Conservation (phyloP, 1,284 basidiomycete species). For the Volvariella volvacea region DNA sequence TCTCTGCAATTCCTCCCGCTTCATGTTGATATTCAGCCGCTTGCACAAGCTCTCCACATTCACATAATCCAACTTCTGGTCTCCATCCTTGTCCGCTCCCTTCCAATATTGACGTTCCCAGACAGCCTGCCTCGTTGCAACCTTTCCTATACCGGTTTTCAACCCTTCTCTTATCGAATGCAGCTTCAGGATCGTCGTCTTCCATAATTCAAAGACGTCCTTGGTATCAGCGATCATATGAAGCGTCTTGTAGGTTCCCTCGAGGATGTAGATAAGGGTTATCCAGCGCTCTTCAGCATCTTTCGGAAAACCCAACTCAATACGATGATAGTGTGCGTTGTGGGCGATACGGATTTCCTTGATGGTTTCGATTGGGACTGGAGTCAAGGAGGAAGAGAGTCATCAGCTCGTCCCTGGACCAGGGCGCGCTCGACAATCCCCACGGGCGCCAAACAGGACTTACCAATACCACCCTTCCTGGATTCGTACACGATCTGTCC, state of each 20-base stretch:
- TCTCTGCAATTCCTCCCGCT: slow-evolving; percentile 51
- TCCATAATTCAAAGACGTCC: slow-evolving; percentile 67
- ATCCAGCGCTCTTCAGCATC: slow-evolving; percentile 68
- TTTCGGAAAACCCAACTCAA: slow-evolving; percentile 63
- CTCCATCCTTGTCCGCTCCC: slow-evolving; percentile 53
- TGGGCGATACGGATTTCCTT: slow-evolving; percentile 83
- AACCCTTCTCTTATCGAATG: slow-evolving; percentile 58
- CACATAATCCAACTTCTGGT: slow-evolving; percentile 63
- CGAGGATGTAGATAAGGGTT: slow-evolving; percentile 72
- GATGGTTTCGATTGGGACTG: slow-evolving; percentile 87
- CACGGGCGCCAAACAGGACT: no score
- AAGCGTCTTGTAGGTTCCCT: slow-evolving; percentile 84
- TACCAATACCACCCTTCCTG: neutral
- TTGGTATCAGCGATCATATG: slow-evolving; percentile 79
- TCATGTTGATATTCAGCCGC: slow-evolving; percentile 68
- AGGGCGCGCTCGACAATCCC: no score
- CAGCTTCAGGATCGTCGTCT: slow-evolving; percentile 52
- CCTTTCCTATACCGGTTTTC: slow-evolving; percentile 61
- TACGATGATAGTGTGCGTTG: slow-evolving; percentile 73
- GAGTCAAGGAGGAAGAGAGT: slow-evolving; percentile 1
- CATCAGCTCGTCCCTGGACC: neutral
- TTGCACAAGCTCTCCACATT: slow-evolving; percentile 75
- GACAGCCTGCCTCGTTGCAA: slow-evolving; percentile 60
- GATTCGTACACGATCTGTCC: slow-evolving; percentile 20
- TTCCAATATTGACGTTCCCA: slow-evolving; percentile 87